phyloP scores from a whole-genome alignment of 2,329 filamentous ascomycete species.

The Aureobasidium vineae region DNA sequence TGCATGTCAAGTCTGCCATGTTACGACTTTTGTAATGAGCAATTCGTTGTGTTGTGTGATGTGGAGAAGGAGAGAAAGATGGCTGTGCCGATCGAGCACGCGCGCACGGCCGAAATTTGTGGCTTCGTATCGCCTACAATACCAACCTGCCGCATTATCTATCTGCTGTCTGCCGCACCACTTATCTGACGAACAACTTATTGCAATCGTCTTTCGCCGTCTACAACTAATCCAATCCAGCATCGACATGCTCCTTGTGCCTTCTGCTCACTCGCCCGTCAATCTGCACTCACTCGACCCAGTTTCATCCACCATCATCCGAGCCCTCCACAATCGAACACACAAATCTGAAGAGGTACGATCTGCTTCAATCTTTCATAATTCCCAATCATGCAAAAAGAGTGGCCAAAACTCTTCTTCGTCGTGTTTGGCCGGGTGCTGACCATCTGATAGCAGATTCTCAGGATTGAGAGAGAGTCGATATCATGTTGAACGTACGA shows the following conservation, averaged over 20 bases:
- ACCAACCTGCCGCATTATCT: background rate
- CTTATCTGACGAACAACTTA: background rate
- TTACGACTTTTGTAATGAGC: background rate
- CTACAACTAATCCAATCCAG: background rate
- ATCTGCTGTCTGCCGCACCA: background rate
- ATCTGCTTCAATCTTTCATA: background rate
- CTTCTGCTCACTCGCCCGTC: background rate
- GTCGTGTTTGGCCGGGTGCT: background rate
- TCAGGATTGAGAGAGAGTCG: background rate
- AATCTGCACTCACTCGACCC: background rate
- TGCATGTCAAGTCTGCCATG: constrained; percentile 41
- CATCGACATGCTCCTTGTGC: constrained; percentile 7
- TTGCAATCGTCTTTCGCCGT: background rate
- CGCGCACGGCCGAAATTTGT: background rate
- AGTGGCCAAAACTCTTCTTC: background rate
- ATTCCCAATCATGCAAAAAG: no score
- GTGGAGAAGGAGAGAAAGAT: background rate
- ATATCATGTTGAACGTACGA: constrained; percentile 45
- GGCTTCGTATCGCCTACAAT: constrained; percentile 1
- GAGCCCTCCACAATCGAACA: background rate
- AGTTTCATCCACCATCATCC: background rate
- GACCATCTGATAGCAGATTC: background rate
- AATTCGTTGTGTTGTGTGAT: background rate
- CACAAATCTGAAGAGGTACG: background rate
- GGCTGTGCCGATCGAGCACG: background rate